Base-by-base conservation (phyloP, 106 monocot species). In the Dactylorhiza incarnata region DNA sequence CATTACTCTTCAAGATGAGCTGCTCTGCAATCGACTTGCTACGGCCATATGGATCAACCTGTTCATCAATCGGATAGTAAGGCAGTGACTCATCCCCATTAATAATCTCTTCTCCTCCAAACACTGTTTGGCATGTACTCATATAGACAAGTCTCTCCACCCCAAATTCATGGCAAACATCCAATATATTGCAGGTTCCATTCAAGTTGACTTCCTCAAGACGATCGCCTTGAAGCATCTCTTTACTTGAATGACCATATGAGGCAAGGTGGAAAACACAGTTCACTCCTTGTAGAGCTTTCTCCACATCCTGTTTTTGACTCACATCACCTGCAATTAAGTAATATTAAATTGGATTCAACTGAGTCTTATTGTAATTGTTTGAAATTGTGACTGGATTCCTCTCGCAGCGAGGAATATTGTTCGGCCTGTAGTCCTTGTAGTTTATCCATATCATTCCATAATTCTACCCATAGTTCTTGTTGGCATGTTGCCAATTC, bases 261-360 rank as follows among this genome's bases (percentile, higher is more conserved):
- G 96, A 97, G 44, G 96, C 96, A 52, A 97, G 84, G 75, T 97
- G 96, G 76, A 93, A 97, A 77, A 93, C 96, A 78, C 93, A 91
- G 76, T 97, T 83, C 26, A 63, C 87, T 12, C 96, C 87, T 12
- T 22, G 76, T 9, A 97, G 75, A 74, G 89, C 93, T 66, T 83
- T 89, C 17, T 86, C 84, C 43, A 97, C 85, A 86, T 93, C 88
- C 74, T 93, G 82, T 62, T 81, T 87, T 46, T 51, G 55, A 53
- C 75, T 78, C 82, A 97, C 87, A 59, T 93, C 89, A 23, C 96
- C 96, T 53, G 52, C 0, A 52, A 13, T 53, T 53, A 53, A 53
- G 16, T 3, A 53, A 53, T 11, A 53, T 16, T 53, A 53, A 53
- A 53, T 16, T 53, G n/a, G n/a, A n/a, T n/a, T n/a, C n/a, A n/a